Conservation (phyloP, 129 eudicot species). For the Pittosporum tobira region DNA sequence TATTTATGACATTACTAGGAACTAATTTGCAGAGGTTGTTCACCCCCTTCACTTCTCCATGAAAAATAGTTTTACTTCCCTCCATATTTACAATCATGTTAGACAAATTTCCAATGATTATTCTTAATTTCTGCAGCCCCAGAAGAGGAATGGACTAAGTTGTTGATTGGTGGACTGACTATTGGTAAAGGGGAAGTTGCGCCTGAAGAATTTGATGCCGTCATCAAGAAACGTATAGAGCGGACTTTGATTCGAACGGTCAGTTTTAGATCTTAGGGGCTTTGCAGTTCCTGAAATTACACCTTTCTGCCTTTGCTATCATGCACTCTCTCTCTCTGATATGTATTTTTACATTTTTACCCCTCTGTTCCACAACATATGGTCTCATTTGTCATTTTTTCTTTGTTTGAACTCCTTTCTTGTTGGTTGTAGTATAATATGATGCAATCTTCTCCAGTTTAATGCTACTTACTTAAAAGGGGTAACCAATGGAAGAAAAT, state of each 20-base stretch:
- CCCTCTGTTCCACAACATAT: no score
- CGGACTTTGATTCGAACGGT: slow-evolving; percentile 84
- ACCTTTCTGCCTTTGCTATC: neutral
- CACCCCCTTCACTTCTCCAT: neutral
- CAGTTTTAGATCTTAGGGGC: slow-evolving; percentile 7
- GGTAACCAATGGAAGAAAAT: no score
- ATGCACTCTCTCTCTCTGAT: slow-evolving; percentile 7
- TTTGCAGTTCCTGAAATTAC: neutral
- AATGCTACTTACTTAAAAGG: no score
- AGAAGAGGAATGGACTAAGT: slow-evolving; percentile 70
- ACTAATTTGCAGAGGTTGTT: neutral
- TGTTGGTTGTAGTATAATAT: no score
- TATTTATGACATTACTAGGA: neutral
- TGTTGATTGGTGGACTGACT: slow-evolving; percentile 54
- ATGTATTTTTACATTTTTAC: no score
- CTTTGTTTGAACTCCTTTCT: no score
- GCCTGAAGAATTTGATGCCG: slow-evolving; percentile 62
- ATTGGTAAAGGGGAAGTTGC: slow-evolving; percentile 67
- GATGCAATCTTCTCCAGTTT: no score
- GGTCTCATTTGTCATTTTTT: no score
- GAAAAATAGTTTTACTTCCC: neutral
- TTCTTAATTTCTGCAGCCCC: slow-evolving; percentile 52
- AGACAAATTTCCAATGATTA: neutral
- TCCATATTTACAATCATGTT: neutral
- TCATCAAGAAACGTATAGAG: slow-evolving; percentile 82